phyloP scores from a whole-genome alignment of 2,329 filamentous ascomycete species.

The Botrytis fabae region DNA sequence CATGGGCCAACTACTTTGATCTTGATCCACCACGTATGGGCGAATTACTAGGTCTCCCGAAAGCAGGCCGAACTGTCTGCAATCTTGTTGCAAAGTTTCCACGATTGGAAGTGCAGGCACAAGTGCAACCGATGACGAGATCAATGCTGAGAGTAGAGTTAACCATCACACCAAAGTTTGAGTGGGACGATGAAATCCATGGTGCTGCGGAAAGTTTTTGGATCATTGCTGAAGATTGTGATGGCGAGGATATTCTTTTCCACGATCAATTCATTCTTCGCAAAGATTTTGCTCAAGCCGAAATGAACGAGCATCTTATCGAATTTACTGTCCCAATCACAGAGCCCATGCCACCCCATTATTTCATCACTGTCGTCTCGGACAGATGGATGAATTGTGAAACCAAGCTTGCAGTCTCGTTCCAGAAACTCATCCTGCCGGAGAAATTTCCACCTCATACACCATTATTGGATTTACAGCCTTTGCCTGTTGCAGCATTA shows the following conservation, averaged over 20 bases:
- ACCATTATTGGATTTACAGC: slow-evolving; percentile 86
- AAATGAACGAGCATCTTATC: slow-evolving; percentile 89
- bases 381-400: slow-evolving; percentile 99
- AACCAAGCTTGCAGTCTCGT: slow-evolving; percentile 88
- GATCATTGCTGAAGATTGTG: slow-evolving; percentile 96
- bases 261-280: slow-evolving; percentile 92
- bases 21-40: slow-evolving; percentile 96
- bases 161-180: slow-evolving; percentile 89
- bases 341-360: slow-evolving; percentile 97
- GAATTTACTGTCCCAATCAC: slow-evolving; percentile 96
- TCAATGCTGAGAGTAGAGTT: slow-evolving; percentile 90
- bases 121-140: slow-evolving; percentile 91
- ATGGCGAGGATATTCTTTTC: slow-evolving; percentile 93
- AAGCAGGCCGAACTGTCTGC: slow-evolving; percentile 82
- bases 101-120: slow-evolving; percentile 85
- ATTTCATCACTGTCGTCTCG: slow-evolving; percentile 93
- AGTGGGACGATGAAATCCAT: slow-evolving; percentile 90
- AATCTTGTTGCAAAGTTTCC: slow-evolving; percentile 89
- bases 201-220: slow-evolving; percentile 90
- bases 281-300: slow-evolving; percentile 80
- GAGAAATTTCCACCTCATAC: slow-evolving; percentile 96
- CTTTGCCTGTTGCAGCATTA: slow-evolving; percentile 82
- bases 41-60: slow-evolving; percentile 86
- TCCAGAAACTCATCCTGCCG: slow-evolving; percentile 90
- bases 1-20: slow-evolving; percentile 93